Evolutionary conservation across 805 yeast genomes (phyloP).

Genomic region (Candida verbasci): DNA sequence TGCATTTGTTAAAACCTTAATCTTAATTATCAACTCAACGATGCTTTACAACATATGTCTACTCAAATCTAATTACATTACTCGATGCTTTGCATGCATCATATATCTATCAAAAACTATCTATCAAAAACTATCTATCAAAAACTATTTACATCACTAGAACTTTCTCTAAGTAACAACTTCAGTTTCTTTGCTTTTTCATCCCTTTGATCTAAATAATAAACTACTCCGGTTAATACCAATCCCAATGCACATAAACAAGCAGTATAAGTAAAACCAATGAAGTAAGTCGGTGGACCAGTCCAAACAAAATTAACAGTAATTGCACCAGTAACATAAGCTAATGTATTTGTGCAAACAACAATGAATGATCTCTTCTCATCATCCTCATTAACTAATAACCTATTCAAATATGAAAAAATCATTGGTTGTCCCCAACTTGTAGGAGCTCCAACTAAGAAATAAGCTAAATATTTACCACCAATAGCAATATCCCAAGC

Average conservation of each 20-base stretch:
- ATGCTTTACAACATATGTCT: too few species aligned
- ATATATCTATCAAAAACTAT: too few species aligned
- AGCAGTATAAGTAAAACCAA: slow-evolving; percentile 34
- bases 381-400: slow-evolving; percentile 40
- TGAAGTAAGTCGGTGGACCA: slow-evolving; percentile 26
- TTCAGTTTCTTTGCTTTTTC: slow-evolving; percentile 9
- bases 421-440: slow-evolving; percentile 54
- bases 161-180: background rate
- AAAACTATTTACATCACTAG: background rate
- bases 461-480: slow-evolving; percentile 49
- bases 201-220: slow-evolving; percentile 23
- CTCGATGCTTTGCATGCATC: too few species aligned
- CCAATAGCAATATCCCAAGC: slow-evolving; percentile 47
- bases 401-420: slow-evolving; percentile 52
- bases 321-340: slow-evolving; percentile 36
- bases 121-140: too few species aligned
- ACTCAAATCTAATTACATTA: too few species aligned
- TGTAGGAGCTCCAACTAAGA: slow-evolving; percentile 43
- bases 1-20: too few species aligned
- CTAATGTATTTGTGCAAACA: slow-evolving; percentile 34
- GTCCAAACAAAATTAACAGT: slow-evolving; percentile 40
- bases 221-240: slow-evolving; percentile 22
- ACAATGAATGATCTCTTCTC: slow-evolving; percentile 32
- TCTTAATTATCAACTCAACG: too few species aligned
- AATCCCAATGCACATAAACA: slow-evolving; percentile 26